A percentile compares a stretch with the other conserved stretches of the same genome.
Evolutionary conservation across 1,284 basidiomycete genomes (phyloP).

Genomic region (Ganoderma lucidum): DNA sequence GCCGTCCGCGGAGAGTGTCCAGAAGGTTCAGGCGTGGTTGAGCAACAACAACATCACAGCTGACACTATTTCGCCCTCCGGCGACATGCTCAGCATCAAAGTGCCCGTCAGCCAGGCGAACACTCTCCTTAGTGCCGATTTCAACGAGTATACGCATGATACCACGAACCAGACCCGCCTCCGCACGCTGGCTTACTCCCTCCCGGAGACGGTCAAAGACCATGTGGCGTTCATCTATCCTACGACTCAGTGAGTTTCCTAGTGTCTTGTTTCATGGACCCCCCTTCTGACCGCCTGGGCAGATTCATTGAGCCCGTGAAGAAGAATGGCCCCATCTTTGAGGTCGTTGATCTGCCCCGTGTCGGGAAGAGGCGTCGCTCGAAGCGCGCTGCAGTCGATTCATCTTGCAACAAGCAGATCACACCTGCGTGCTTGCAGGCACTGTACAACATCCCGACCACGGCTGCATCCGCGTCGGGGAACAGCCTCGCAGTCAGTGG

Average conservation of each 20-base stretch:
- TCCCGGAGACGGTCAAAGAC: slow-evolving; percentile 42
- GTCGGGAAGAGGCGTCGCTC: slow-evolving; percentile 25
- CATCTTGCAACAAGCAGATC: slow-evolving; percentile 50
- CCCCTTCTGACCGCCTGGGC: not conserved
- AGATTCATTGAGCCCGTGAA: slow-evolving; percentile 29
- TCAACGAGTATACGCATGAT: slow-evolving; percentile 43
- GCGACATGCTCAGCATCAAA: slow-evolving; percentile 34
- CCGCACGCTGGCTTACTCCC: slow-evolving; percentile 48
- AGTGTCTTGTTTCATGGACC: too few species aligned
- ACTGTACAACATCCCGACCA: slow-evolving; percentile 61
- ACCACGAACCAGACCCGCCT: slow-evolving; percentile 38
- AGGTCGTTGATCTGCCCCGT: slow-evolving; percentile 24
- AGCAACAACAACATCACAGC: slow-evolving; percentile 45
- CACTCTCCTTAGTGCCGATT: slow-evolving; percentile 45
- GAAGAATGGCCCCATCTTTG: slow-evolving; percentile 21
- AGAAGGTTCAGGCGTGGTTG: slow-evolving; percentile 48
- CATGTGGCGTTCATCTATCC: slow-evolving; percentile 48
- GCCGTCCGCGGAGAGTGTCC: slow-evolving; percentile 44
- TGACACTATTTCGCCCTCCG: slow-evolving; percentile 36
- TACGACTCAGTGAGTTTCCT: slow-evolving; percentile 34
- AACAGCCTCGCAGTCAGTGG: slow-evolving; percentile 66
- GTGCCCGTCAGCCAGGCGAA: slow-evolving; percentile 45
- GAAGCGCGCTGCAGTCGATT: slow-evolving; percentile 23
- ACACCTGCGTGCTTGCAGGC: slow-evolving; percentile 64
- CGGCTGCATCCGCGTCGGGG: slow-evolving; percentile 48